Conservation (phyloP, 106 monocot species). For the Dactylorhiza incarnata region DNA sequence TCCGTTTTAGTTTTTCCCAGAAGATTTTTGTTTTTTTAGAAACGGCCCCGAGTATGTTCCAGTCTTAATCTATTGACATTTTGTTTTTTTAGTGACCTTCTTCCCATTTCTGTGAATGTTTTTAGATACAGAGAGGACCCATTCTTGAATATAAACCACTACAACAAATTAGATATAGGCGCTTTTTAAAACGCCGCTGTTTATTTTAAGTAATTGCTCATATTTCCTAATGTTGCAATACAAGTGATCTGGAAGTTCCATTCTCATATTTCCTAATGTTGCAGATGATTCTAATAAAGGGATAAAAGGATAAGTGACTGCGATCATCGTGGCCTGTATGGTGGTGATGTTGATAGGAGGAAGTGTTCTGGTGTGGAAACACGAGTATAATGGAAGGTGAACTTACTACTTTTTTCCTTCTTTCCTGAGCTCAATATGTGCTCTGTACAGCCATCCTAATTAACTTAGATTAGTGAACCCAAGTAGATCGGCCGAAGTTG, state of each 20-base stretch:
- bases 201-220: too few relatives aligned
- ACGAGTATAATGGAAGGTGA: constrained; percentile 7
- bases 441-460: neutral
- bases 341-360: neutral
- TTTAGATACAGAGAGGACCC: too few relatives aligned
- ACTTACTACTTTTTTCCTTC: neutral
- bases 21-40: too few relatives aligned
- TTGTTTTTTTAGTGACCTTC: too few relatives aligned
- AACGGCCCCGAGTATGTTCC: too few relatives aligned
- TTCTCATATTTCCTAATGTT: neutral
- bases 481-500: neutral
- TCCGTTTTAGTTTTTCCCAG: too few relatives aligned
- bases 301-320: neutral
- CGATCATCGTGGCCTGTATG: neutral
- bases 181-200: too few relatives aligned
- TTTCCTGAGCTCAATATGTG: neutral
- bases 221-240: too few relatives aligned
- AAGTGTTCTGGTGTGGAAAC: constrained; percentile 3
- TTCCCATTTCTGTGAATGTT: too few relatives aligned
- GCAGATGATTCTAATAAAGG: constrained; percentile 10
- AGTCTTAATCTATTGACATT: too few relatives aligned
- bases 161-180: too few relatives aligned
- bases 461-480: neutral
- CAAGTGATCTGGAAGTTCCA: neutral
- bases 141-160: too few relatives aligned